Base-by-base conservation (phyloP, 2,329 filamentous ascomycete genomes). In the Microcyclospora tardicrescens region DNA sequence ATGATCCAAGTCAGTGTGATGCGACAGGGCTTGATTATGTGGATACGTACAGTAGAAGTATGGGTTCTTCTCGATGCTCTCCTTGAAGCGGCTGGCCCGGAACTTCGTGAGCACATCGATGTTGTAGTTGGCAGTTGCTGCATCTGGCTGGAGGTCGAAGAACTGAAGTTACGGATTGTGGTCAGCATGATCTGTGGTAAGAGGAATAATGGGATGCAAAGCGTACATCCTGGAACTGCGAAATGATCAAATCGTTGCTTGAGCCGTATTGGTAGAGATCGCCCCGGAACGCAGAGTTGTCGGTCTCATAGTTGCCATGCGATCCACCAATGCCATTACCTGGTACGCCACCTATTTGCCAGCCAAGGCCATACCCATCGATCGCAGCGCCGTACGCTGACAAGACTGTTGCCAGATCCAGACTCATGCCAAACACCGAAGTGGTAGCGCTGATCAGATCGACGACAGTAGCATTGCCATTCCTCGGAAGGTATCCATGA, bases 401-500 rank as follows among this genome's bases (percentile, higher is more conserved):
- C 19, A 65, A 52, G 31, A 65, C 50, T n/a, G 53, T 54, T 15
- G 60, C 51, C 35, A 65, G 54, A 36, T 63, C 61, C 10, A 52
- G 33, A 5, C 53, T 58, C 59, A 64, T 62, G 45, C 60, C 60
- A 51, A 61, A 62, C 10, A 59, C 50, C 24, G 46, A 12, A 33
- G 13, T 15, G 13, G 35, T 33, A 34, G 47, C 43, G n/a, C 53
- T 38, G 28, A 57, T 47, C 38, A 55, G 38, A 55, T 47, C 28
- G 40, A 38, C 13, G 44, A 49, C 31, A 55, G 44, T 24, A 53
- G 54, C 10, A 42, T 53, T 61, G n/a, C 64, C 63, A 33, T 60
- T 50, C 34, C 58, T 59, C 8, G 61, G 62, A 14, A 66, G 50
- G 43, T 63, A 62, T 15, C 56, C 55, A 42, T 64, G 57, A 43